A percentile compares a stretch with the other conserved stretches of the same genome.
Conservation (phyloP, 176 grass and related monocot species). For the Juncus effusus region DNA sequence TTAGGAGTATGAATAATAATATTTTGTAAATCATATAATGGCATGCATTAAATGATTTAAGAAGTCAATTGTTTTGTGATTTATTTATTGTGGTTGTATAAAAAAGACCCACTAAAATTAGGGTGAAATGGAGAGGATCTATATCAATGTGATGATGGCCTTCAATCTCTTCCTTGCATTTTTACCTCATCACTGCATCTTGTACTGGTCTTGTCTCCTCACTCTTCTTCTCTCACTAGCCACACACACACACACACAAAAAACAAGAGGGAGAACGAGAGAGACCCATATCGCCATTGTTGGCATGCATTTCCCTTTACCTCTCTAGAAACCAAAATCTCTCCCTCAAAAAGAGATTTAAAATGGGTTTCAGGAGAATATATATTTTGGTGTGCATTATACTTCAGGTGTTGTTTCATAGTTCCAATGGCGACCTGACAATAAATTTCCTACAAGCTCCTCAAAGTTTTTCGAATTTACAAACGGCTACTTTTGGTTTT, state of each 20-base stretch:
- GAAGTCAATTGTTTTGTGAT: too few species aligned
- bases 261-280: conserved; percentile 3
- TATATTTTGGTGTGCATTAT: conserved; percentile 7
- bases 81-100: too few species aligned
- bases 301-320: conserved; percentile 13
- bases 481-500: conserved; percentile 57
- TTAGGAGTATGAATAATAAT: background rate
- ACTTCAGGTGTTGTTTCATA: conserved; percentile 19
- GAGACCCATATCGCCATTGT: background rate
- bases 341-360: conserved; percentile 3
- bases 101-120: background rate
- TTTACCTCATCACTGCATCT: conserved; percentile 33
- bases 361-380: conserved; percentile 21
- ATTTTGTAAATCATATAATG: too few species aligned
- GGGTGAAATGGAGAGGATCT: conserved; percentile 14
- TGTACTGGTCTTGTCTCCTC: conserved; percentile 10
- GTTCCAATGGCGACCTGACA: conserved; percentile 6
- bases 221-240: conserved; percentile 8
- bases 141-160: background rate
- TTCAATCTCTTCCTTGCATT: conserved; percentile 8
- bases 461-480: conserved; percentile 36
- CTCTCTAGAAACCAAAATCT: background rate
- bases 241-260: too few species aligned
- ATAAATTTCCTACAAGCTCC: conserved; percentile 46
- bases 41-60: too few species aligned